phyloP scores from a whole-genome alignment of 2,329 filamentous ascomycete species.

The Monosporascus sp. region DNA sequence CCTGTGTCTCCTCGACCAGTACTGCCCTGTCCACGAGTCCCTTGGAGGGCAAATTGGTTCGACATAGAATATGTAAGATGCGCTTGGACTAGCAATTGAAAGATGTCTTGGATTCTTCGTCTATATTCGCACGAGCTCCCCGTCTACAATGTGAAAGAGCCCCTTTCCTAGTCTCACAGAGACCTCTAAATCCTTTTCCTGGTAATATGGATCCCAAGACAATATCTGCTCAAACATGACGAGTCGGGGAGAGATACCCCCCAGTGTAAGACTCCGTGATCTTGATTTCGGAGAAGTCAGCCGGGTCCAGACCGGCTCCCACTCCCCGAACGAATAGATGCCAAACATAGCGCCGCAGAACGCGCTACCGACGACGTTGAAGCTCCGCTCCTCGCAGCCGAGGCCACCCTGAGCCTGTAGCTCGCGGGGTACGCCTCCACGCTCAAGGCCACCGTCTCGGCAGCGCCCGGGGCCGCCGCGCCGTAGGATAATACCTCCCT shows the following conservation, averaged over 20 bases:
- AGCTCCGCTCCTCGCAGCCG: neutral
- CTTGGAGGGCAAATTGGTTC: too few relatives aligned
- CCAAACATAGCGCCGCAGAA: slow-evolving; percentile 28
- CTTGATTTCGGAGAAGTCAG: slow-evolving; percentile 22
- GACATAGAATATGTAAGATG: too few relatives aligned
- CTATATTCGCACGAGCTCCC: too few relatives aligned
- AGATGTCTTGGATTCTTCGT: too few relatives aligned
- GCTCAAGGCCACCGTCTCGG: slow-evolving; percentile 5
- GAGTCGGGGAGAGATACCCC: neutral
- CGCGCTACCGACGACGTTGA: slow-evolving; percentile 19
- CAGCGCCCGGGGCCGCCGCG: neutral
- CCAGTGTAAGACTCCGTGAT: slow-evolving; percentile 2
- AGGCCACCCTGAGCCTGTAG: slow-evolving; percentile 14
- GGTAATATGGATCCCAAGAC: neutral
- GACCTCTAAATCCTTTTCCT: too few relatives aligned
- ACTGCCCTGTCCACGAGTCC: too few relatives aligned
- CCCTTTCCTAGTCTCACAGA: too few relatives aligned
- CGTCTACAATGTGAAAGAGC: too few relatives aligned
- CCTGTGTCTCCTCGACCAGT: too few relatives aligned
- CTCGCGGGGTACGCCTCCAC: slow-evolving; percentile 11
- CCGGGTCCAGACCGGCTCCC: slow-evolving; percentile 26
- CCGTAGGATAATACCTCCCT: neutral
- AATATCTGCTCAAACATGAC: neutral
- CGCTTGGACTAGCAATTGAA: too few relatives aligned
- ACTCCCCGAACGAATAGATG: slow-evolving; percentile 23